These are phyloP conservation scores for Fistulinella cinereoalba DNA, from an alignment of 1,284 basidiomycete genomes.

Conservation along the genomic window DNA sequence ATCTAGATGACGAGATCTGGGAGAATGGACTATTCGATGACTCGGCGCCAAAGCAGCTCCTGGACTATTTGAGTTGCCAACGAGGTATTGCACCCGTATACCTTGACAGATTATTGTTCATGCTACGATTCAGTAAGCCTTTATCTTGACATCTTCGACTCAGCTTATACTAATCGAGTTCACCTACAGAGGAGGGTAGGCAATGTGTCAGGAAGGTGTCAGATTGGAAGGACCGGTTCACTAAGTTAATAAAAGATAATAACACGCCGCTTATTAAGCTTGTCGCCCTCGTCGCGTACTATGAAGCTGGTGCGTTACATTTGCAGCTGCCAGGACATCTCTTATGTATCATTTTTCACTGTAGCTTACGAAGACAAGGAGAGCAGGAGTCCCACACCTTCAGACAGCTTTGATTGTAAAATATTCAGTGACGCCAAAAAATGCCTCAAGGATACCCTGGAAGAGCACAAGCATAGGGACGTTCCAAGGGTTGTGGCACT, in stretches of 20 bases:
- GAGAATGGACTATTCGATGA: constrained; percentile 27
- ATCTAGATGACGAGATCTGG: constrained; percentile 18
- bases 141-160: not conserved
- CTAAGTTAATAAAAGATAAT: constrained; percentile 7
- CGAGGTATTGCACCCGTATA: constrained; percentile 18
- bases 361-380: constrained; percentile 9
- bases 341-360: not conserved
- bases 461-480: constrained; percentile 13
- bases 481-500: constrained; percentile 24
- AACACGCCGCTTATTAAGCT: constrained; percentile 16
- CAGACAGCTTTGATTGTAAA: not conserved
- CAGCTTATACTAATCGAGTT: not conserved
- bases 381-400: not conserved
- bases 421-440: constrained; percentile 8
- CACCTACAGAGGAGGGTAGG: constrained; percentile 24
- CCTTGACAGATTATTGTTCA: constrained; percentile 30
- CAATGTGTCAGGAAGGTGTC: constrained; percentile 13
- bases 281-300: constrained; percentile 25
- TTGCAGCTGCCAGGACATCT: too few relatives aligned
- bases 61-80: constrained; percentile 7
- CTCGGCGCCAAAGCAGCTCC: constrained; percentile 14
- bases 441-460: constrained; percentile 13
- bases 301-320: constrained; percentile 19
- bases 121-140: constrained; percentile 28
- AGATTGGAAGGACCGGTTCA: constrained; percentile 11